A percentile compares a stretch with the other conserved stretches of the same genome.
Evolutionary conservation across 768 basidiomycete species (phyloP).

Genomic region (Pisolithus tinctorius): DNA sequence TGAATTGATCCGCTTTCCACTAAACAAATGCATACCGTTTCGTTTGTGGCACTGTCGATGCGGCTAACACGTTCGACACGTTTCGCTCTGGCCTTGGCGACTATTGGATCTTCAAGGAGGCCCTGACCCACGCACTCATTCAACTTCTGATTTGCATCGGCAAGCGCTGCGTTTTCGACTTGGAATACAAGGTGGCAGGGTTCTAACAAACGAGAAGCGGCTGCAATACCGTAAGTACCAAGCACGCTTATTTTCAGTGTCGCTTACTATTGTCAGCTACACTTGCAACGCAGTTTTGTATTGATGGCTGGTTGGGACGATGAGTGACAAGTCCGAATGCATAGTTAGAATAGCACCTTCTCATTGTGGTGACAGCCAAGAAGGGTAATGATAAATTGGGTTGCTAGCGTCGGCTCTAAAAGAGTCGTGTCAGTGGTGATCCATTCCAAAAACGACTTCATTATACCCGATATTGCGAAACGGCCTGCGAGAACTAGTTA

Average conservation of each 20-base stretch:
- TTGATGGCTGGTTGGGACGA: conserved; percentile 4
- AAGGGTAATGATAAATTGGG: conserved; percentile 52
- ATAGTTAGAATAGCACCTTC: conserved; percentile 44
- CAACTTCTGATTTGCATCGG: conserved; percentile 31
- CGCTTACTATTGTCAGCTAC: neutral
- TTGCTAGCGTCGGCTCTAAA: conserved; percentile 52
- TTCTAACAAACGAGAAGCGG: conserved; percentile 54
- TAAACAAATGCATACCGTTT: neutral
- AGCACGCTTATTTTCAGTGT: neutral
- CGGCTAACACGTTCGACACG: conserved; percentile 37
- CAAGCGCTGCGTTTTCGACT: conserved; percentile 39
- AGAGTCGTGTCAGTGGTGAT: conserved; percentile 7
- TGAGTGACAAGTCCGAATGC: neutral
- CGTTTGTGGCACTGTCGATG: conserved; percentile 32
- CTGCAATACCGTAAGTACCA: conserved; percentile 27
- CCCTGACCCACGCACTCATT: conserved; percentile 28
- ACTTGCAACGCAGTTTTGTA: conserved; percentile 17
- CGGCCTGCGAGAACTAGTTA: conserved; percentile 35
- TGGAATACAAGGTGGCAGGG: conserved; percentile 50
- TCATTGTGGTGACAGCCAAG: conserved; percentile 80
- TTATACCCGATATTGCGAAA: conserved; percentile 62
- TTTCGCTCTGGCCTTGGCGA: conserved; percentile 35
- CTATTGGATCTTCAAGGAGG: conserved; percentile 31
- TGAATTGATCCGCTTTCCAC: neutral
- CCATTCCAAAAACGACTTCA: neutral